phyloP scores from a whole-genome alignment of 2,329 filamentous ascomycete species.

The Aspergillus brasiliensis region DNA sequence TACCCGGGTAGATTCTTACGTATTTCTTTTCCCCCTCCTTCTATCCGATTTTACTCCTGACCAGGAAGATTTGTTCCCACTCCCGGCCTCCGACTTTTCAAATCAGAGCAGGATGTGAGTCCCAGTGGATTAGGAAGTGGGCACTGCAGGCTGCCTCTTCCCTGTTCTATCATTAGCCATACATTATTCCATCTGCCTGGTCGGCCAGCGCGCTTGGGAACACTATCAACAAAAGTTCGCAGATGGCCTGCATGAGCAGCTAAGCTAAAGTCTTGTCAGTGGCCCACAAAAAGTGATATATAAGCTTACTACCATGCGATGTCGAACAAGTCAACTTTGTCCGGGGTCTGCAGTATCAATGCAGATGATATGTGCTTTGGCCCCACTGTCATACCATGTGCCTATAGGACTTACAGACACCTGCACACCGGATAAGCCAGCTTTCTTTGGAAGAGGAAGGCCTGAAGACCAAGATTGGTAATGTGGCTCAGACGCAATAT shows the following conservation, averaged over 20 bases:
- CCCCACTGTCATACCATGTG: constrained; percentile 16
- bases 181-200: background rate
- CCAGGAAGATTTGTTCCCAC: background rate
- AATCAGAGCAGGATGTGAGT: background rate
- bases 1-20: background rate
- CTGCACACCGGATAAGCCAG: constrained; percentile 22
- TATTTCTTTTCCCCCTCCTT: background rate
- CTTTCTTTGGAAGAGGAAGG: constrained; percentile 18
- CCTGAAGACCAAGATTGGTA: constrained; percentile 8
- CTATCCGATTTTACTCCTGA: background rate
- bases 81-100: background rate
- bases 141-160: background rate
- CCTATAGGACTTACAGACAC: constrained; percentile 15
- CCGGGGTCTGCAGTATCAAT: constrained; percentile 14
- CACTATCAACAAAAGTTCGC: constrained; percentile 11
- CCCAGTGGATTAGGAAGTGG: background rate
- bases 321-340: constrained; percentile 17
- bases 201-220: constrained; percentile 10
- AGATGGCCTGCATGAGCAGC: constrained; percentile 1
- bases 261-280: constrained; percentile 9
- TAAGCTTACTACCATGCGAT: constrained; percentile 9
- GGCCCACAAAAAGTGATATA: constrained; percentile 18
- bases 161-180: background rate
- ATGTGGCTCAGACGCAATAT: constrained; percentile 1
- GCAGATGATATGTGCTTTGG: constrained; percentile 20